Evolutionary conservation across 2,329 filamentous ascomycete species (phyloP).

Genomic region (Aspergillus ochraceus): DNA sequence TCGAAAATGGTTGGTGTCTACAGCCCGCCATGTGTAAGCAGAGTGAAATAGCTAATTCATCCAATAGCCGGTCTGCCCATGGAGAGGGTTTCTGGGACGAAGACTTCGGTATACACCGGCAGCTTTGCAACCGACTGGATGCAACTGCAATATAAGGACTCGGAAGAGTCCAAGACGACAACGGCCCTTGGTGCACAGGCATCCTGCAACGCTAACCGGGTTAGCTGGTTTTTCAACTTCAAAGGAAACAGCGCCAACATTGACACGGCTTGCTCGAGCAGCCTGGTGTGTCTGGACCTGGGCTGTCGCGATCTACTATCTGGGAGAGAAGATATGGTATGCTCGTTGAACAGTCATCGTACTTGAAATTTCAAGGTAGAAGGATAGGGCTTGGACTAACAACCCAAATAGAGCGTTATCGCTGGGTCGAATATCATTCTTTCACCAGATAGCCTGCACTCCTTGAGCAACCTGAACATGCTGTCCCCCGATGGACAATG

Average conservation of each 20-base stretch:
- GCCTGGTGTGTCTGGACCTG: background rate
- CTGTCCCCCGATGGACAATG: background rate
- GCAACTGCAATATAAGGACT: background rate
- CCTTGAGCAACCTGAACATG: background rate
- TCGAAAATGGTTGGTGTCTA: background rate
- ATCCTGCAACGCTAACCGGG: background rate
- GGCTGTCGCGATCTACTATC: background rate
- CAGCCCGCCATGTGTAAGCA: too few species aligned
- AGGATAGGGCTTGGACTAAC: too few species aligned
- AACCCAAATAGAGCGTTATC: background rate
- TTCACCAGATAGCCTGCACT: background rate
- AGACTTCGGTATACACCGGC: background rate
- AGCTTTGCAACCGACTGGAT: background rate
- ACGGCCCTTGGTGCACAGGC: background rate
- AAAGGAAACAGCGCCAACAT: background rate
- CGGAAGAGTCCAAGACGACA: background rate
- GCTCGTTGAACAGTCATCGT: too few species aligned
- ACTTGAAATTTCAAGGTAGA: too few species aligned
- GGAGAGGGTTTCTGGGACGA: background rate
- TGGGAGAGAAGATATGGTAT: background rate
- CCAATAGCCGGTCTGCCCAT: background rate
- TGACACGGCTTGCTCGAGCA: conserved; percentile 2
- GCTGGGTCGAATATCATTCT: background rate
- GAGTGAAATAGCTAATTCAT: background rate
- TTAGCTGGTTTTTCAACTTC: background rate